Percentiles rank a stretch among this genome's conserved stretches.
Evolutionary conservation across 2,329 filamentous ascomycete species (phyloP).

Genomic region (Leptographium radiaticola): DNA sequence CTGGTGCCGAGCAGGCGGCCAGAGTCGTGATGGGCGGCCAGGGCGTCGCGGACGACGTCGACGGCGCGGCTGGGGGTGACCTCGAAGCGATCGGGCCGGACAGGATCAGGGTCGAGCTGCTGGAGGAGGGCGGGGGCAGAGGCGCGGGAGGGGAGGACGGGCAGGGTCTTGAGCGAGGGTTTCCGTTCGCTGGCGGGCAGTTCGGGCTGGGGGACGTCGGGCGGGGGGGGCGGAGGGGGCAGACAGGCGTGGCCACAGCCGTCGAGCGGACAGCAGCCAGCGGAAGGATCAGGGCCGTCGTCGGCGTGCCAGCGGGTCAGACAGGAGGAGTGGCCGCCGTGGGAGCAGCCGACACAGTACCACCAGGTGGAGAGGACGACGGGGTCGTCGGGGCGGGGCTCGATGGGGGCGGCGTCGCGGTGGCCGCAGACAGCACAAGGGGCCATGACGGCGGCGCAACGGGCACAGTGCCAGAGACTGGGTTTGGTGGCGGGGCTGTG

Average conservation of each 20-base stretch:
- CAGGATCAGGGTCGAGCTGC: slow-evolving; percentile 9
- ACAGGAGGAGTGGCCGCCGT: slow-evolving; percentile 49
- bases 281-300: slow-evolving; percentile 23
- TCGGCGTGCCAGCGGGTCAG: slow-evolving; percentile 42
- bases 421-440: slow-evolving; percentile 48
- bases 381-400: slow-evolving; percentile 8
- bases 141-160: slow-evolving; percentile 1
- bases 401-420: slow-evolving; percentile 22
- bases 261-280: slow-evolving; percentile 50
- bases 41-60: slow-evolving; percentile 42
- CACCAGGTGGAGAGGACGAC: slow-evolving; percentile 38
- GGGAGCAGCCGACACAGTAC: slow-evolving; percentile 49
- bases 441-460: slow-evolving; percentile 38
- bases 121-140: background rate
- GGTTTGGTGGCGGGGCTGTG: too few relatives aligned
- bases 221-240: slow-evolving; percentile 39
- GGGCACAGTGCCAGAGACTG: slow-evolving; percentile 37
- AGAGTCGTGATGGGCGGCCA: slow-evolving; percentile 20
- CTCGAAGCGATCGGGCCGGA: slow-evolving; percentile 38
- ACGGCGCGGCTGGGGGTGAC: slow-evolving; percentile 47
- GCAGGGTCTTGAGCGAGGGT: background rate
- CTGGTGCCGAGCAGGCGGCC: slow-evolving; percentile 35
- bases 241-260: slow-evolving; percentile 53
- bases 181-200: slow-evolving; percentile 28
- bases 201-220: slow-evolving; percentile 30